Conservation (phyloP, 1,139 yeast species). For the Lodderomyces pseudojiufengensis region DNA sequence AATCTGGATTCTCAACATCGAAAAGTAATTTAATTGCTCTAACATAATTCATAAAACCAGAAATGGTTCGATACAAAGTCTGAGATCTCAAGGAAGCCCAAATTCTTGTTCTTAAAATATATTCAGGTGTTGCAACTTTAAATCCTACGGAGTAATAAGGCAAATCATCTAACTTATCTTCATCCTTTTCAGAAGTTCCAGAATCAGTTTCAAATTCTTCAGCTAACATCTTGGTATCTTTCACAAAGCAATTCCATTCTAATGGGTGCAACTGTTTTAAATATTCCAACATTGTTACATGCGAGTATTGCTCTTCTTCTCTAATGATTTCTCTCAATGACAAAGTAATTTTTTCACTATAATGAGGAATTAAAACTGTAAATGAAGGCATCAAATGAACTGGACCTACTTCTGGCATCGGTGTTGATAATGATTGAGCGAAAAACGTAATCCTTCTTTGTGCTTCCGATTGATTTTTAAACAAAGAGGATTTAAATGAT, state of each 20-base stretch:
- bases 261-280: constrained; percentile 47
- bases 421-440: constrained; percentile 52
- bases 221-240: constrained; percentile 46
- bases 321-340: constrained; percentile 46
- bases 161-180: constrained; percentile 30
- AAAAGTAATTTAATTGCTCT: constrained; percentile 47
- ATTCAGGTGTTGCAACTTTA: constrained; percentile 53
- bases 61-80: constrained; percentile 50
- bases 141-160: constrained; percentile 48
- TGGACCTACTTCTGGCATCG: constrained; percentile 47
- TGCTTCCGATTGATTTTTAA: constrained; percentile 42
- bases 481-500: constrained; percentile 30
- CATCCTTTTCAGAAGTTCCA: constrained; percentile 20
- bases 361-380: constrained; percentile 51
- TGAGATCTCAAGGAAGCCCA: constrained; percentile 60
- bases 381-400: constrained; percentile 47
- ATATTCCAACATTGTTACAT: constrained; percentile 49
- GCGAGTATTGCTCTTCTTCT: constrained; percentile 46
- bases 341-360: constrained; percentile 46
- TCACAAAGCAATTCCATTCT: constrained; percentile 51
- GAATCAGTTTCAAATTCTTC: constrained; percentile 39
- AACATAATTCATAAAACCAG: constrained; percentile 57
- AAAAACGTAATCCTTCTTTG: constrained; percentile 50
- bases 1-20: constrained; percentile 37
- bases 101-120: constrained; percentile 48